Conservation (phyloP, 1,139 yeast genomes). For the Candida freyschussii region DNA sequence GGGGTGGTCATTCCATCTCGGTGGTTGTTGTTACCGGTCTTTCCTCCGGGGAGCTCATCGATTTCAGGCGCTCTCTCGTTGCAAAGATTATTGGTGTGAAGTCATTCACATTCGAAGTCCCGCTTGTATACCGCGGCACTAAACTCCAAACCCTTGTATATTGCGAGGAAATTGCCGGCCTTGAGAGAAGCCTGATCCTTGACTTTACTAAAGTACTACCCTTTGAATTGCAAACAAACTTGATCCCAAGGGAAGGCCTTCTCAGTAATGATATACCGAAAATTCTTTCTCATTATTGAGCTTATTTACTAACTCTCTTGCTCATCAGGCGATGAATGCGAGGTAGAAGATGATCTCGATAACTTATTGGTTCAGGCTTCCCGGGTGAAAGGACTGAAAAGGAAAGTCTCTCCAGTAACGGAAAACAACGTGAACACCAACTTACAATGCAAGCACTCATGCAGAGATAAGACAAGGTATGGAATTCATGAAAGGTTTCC, state of each 20-base stretch:
- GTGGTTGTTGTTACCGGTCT: conserved; percentile 28
- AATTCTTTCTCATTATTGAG: conserved; percentile 5
- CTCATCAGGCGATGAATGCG: conserved; percentile 20
- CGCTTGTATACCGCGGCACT: conserved; percentile 20
- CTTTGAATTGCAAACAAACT: not conserved
- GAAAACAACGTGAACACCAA: conserved; percentile 7
- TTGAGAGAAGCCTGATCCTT: conserved; percentile 1
- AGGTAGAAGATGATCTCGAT: conserved; percentile 24
- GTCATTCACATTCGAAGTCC: conserved; percentile 26
- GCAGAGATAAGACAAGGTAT: conserved; percentile 31
- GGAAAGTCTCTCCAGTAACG: not conserved
- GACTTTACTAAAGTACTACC: conserved; percentile 2
- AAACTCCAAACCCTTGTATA: conserved; percentile 27
- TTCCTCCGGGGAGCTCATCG: conserved; percentile 31
- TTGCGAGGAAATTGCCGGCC: conserved; percentile 34
- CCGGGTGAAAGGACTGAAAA: conserved; percentile 1
- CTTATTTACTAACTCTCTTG: conserved; percentile 19
- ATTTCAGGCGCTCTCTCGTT: conserved; percentile 35
- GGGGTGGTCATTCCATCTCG: conserved; percentile 32
- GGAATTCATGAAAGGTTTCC: too few species aligned
- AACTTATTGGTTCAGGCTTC: conserved; percentile 18
- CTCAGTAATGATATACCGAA: conserved; percentile 15
- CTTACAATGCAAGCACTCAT: conserved; percentile 36
- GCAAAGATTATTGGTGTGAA: conserved; percentile 28
- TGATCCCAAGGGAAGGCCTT: too few species aligned